These are phyloP conservation scores for Trypanosoma lewisi DNA, from an alignment of 208 protist genomes.

Conservation along the genomic window DNA sequence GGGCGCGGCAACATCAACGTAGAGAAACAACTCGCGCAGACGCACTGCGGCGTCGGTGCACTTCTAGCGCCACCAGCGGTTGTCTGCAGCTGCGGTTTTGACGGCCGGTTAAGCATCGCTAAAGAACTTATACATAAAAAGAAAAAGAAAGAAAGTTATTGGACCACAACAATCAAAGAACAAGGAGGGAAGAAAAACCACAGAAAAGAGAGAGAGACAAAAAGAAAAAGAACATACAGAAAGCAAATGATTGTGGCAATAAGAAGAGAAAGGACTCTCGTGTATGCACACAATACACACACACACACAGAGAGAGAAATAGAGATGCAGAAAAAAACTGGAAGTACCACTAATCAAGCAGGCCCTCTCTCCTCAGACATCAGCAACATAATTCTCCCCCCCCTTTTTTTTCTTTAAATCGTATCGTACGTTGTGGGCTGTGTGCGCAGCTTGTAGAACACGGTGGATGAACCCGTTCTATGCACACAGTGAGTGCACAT, in stretches of 20 bases:
- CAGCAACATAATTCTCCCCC: background rate
- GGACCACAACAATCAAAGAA: background rate
- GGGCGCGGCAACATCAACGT: conserved; percentile 56
- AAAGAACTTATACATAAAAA: conserved; percentile 10
- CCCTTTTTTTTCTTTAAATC: conserved; percentile 38
- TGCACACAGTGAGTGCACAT: conserved; percentile 80
- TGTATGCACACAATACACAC: conserved; percentile 3
- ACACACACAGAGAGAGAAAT: background rate
- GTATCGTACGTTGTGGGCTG: conserved; percentile 86
- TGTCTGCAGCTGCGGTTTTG: conserved; percentile 3
- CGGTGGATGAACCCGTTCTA: conserved; percentile 76
- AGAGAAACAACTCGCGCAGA: conserved; percentile 77
- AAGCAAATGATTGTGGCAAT: background rate
- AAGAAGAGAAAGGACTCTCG: conserved; percentile 7
- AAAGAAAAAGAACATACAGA: background rate
- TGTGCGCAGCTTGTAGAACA: conserved; percentile 89
- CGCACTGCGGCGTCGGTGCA: conserved; percentile 35
- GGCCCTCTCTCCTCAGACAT: background rate
- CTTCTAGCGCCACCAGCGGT: background rate
- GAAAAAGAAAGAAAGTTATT: conserved; percentile 8
- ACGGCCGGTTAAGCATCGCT: conserved; percentile 21
- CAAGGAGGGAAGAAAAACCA: background rate
- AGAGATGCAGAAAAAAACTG: background rate
- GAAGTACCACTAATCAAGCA: background rate
- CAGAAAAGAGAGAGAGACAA: background rate